Conservation (phyloP, 2,329 filamentous ascomycete species). For the Pseudocercospora crystallina region DNA sequence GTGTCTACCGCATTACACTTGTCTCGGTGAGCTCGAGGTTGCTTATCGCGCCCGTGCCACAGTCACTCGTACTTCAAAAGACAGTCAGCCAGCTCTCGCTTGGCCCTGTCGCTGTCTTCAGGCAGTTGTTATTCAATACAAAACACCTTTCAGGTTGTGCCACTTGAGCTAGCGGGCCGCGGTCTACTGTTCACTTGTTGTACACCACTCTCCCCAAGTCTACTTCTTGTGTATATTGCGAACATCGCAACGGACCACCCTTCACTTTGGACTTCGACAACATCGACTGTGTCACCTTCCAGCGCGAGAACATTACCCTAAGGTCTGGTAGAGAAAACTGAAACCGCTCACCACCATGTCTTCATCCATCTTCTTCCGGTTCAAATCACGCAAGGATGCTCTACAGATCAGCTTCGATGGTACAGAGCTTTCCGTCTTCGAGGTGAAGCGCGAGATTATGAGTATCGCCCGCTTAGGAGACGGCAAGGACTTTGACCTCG, state of each 20-base stretch:
- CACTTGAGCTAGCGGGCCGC: conserved; percentile 24
- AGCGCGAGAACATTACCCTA: conserved; percentile 3
- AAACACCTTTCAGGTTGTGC: conserved; percentile 30
- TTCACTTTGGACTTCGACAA: conserved; percentile 11
- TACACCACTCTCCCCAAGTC: conserved; percentile 25
- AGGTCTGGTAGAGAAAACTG: not conserved
- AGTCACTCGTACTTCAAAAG: conserved; percentile 15
- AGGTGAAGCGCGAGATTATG: conserved; percentile 98
- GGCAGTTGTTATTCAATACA: conserved; percentile 34
- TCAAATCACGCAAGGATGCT: conserved; percentile 97
- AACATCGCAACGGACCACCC: conserved; percentile 14
- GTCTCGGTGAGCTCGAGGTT: conserved; percentile 18
- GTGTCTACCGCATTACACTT: conserved; percentile 9
- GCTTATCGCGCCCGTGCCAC: conserved; percentile 18
- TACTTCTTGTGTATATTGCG: conserved; percentile 17
- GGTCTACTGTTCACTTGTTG: conserved; percentile 28
- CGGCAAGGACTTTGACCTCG: conserved; percentile 92
- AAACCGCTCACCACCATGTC: conserved; percentile 63
- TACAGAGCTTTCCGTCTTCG: conserved; percentile 96
- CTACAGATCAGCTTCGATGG: conserved; percentile 95
- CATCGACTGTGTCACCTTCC: conserved; percentile 7
- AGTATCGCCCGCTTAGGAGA: conserved; percentile 89
- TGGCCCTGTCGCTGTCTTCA: conserved; percentile 25
- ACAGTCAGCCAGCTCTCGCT: conserved; percentile 12
- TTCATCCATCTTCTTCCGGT: conserved; percentile 99